phyloP scores from a whole-genome alignment of 2,329 filamentous ascomycete species.

The Aureobasidium subglaciale region DNA sequence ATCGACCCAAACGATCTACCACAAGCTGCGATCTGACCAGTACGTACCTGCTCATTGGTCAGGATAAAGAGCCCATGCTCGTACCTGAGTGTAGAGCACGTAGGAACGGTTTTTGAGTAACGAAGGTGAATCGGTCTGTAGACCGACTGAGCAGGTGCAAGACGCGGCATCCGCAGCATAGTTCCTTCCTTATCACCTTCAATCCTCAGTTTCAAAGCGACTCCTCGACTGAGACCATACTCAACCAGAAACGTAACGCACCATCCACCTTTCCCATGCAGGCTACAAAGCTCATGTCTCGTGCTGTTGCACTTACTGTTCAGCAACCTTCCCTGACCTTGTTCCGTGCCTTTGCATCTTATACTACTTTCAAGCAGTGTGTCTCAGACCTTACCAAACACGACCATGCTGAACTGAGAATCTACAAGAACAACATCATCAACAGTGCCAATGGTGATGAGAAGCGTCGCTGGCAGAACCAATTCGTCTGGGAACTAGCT shows the following conservation, averaged over 20 bases:
- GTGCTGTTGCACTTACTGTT: not conserved
- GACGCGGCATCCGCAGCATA: not conserved
- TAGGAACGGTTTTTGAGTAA: not conserved
- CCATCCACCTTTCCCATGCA: not conserved
- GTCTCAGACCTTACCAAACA: constrained; percentile 33
- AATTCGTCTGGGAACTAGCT: constrained; percentile 47
- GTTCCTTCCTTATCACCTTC: not conserved
- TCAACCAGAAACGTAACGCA: too few species aligned
- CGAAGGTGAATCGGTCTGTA: not conserved
- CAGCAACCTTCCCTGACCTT: not conserved
- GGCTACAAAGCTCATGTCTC: not conserved
- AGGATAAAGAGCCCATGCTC: not conserved
- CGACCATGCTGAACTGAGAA: constrained; percentile 36
- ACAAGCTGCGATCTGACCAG: not conserved
- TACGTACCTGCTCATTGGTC: not conserved
- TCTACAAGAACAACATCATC: constrained; percentile 40
- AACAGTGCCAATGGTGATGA: constrained; percentile 35
- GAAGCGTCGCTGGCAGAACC: constrained; percentile 40
- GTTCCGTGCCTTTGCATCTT: not conserved
- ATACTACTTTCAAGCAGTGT: not conserved
- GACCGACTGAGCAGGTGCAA: not conserved
- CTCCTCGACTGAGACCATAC: too few species aligned
- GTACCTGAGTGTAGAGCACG: not conserved
- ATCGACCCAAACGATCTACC: not conserved
- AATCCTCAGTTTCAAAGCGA: not conserved